Conservation (phyloP, 2,329 filamentous ascomycete genomes). For the Fusarium foetens region DNA sequence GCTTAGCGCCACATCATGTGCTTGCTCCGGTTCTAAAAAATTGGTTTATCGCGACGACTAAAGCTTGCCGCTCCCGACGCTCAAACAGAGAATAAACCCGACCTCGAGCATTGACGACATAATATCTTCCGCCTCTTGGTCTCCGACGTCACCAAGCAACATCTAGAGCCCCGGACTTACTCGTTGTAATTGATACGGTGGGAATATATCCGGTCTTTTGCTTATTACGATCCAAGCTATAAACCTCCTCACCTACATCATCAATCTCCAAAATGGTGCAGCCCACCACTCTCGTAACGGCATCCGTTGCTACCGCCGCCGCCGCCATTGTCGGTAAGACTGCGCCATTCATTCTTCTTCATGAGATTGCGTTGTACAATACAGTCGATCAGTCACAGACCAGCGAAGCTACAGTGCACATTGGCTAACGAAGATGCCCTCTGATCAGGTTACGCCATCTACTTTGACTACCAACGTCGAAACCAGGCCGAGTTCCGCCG, state of each 20-base stretch:
- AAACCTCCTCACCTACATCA: slow-evolving; percentile 22
- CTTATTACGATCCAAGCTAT: slow-evolving; percentile 13
- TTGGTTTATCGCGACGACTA: slow-evolving; percentile 44
- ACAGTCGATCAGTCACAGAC: not conserved
- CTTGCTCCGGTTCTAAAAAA: slow-evolving; percentile 44
- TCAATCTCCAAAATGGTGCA: slow-evolving; percentile 55
- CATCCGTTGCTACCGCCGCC: slow-evolving; percentile 69
- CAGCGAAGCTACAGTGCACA: not conserved
- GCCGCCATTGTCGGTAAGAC: slow-evolving; percentile 68
- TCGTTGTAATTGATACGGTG: slow-evolving; percentile 17
- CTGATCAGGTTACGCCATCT: slow-evolving; percentile 69
- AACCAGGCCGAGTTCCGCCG: slow-evolving; percentile 73
- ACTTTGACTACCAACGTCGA: slow-evolving; percentile 75
- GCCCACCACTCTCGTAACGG: slow-evolving; percentile 66
- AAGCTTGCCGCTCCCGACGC: slow-evolving; percentile 37
- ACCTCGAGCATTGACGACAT: slow-evolving; percentile 40
- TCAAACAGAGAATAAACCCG: slow-evolving; percentile 30
- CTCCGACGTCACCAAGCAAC: slow-evolving; percentile 10
- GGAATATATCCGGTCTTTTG: slow-evolving; percentile 11
- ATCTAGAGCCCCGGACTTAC: slow-evolving; percentile 9
- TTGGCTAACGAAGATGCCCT: slow-evolving; percentile 31
- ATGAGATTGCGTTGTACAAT: not conserved
- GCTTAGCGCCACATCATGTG: slow-evolving; percentile 42
- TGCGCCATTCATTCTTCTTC: not conserved
- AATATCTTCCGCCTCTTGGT: slow-evolving; percentile 22